Base-by-base conservation (phyloP, 2,329 filamentous ascomycete species). In the Cladosporium velox region DNA sequence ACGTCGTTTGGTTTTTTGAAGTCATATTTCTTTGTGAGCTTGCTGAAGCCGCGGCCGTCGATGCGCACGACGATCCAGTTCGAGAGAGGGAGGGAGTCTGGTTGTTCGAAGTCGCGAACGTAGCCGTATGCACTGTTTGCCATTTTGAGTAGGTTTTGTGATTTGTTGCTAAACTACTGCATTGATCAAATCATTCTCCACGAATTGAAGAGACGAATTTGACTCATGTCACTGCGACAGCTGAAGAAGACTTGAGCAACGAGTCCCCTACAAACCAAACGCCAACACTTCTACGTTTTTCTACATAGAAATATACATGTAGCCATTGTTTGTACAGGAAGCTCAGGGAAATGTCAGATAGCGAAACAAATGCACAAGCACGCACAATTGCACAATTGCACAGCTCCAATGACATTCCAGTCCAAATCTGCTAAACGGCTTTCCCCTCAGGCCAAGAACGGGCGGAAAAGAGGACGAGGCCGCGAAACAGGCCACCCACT, bases 1-100 rank as follows among this genome's bases (percentile, higher is more conserved):
- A 85, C 85, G 78, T 99, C 95, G 79, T 98, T 99, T 47, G 95
- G 95, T 79, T 98, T 99, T 72, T 88, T 84, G 75, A 98, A 98
- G 26, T 81, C 81, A 80, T 98, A 95, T 77, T 74, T 76, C 47
- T 72, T 71, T 68, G 71, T 73, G 57, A 76, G 68, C 69, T 96
- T 97, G 74, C 93, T 95, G 79, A 99, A 99, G 21, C 93, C 93
- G 70, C 94, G 86, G 28, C 95, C 95, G 79, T 99, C 95, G 74
- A 99, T 89, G 67, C 95, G 89, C 65, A 99, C 89, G 24, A 98
- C 92, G 65, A 98, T 90, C 93, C 93, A 99, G 30, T 94, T 98
- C 76, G 96, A 96, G 64, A 90, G 92, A 26, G 98, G 85, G 49
- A 99, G 82, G 57, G 80, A 80, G 75, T 97, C 93, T 7, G 88